phyloP scores from a whole-genome alignment of 1,284 basidiomycete species.

The Trametes sp. region DNA sequence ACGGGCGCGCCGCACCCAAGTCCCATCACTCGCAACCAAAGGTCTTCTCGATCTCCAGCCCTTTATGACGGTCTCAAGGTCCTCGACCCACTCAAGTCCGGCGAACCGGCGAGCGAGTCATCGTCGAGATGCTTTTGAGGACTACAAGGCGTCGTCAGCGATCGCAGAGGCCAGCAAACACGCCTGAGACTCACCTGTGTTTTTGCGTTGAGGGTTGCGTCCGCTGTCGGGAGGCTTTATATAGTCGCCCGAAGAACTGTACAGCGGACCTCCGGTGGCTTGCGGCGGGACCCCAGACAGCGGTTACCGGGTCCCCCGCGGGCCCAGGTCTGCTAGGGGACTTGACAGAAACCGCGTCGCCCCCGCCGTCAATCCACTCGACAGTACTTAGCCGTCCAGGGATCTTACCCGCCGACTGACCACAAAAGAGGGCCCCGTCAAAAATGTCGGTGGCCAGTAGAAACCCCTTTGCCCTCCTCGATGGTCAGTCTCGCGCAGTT shows the following conservation, averaged over 20 bases:
- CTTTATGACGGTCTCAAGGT: slow-evolving; percentile 84
- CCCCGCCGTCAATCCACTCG: slow-evolving; percentile 35
- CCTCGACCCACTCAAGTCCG: slow-evolving; percentile 80
- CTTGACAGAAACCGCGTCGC: slow-evolving; percentile 28
- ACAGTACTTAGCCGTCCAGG: slow-evolving; percentile 39
- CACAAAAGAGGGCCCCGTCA: slow-evolving; percentile 66
- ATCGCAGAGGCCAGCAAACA: slow-evolving; percentile 6
- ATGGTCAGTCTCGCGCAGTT: slow-evolving; percentile 55
- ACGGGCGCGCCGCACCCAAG: slow-evolving; percentile 84
- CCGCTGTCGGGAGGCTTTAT: slow-evolving; percentile 29
- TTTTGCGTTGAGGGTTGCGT: slow-evolving; percentile 37
- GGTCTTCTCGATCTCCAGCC: slow-evolving; percentile 71
- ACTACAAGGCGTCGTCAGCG: slow-evolving; percentile 47
- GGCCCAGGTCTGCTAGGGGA: slow-evolving; percentile 16
- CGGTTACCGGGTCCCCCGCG: slow-evolving; percentile 37
- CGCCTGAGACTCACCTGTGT: slow-evolving; percentile 59
- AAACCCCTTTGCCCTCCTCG: slow-evolving; percentile 83
- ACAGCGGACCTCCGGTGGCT: slow-evolving; percentile 45
- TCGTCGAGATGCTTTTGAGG: slow-evolving; percentile 89
- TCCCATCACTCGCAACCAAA: slow-evolving; percentile 64
- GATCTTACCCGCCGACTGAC: slow-evolving; percentile 49
- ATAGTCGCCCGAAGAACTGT: slow-evolving; percentile 44
- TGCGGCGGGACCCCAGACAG: slow-evolving; percentile 37
- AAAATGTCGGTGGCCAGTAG: slow-evolving; percentile 87
- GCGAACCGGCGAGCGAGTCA: slow-evolving; percentile 67